Evolutionary conservation across 2,329 filamentous ascomycete genomes (phyloP).

Genomic region (Dothiorella sarmentorum): DNA sequence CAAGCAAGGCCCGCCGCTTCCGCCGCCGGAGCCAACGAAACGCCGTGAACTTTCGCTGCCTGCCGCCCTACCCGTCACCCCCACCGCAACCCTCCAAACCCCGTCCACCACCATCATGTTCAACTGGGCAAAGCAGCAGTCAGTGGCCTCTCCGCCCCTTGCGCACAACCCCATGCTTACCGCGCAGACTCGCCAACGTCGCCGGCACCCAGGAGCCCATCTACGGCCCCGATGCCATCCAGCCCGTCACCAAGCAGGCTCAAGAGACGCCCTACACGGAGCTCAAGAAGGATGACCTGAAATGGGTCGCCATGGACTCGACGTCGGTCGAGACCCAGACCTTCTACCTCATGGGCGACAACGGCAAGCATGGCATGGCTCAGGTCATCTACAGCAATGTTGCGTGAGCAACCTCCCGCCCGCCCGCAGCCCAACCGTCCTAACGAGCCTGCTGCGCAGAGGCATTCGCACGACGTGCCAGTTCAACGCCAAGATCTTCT

Average conservation of each 20-base stretch:
- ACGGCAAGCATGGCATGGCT: conserved; percentile 70
- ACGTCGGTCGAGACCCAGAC: conserved; percentile 93
- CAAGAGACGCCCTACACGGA: conserved; percentile 77
- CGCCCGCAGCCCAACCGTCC: neutral
- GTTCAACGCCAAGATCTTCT: conserved; percentile 93
- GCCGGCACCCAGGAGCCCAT: conserved; percentile 95
- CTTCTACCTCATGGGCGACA: conserved; percentile 84
- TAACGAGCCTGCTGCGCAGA: conserved; percentile 47
- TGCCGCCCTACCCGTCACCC: conserved; percentile 2
- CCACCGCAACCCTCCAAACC: conserved; percentile 3
- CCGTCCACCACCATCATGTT: conserved; percentile 56
- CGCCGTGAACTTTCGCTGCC: conserved; percentile 9
- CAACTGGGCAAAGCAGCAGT: conserved; percentile 94
- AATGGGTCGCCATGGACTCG: conserved; percentile 76
- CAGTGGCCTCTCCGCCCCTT: conserved; percentile 41
- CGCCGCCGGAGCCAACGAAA: neutral
- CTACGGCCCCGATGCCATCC: conserved; percentile 86
- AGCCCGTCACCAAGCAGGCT: conserved; percentile 77
- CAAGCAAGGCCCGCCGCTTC: neutral
- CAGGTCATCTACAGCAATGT: conserved; percentile 99
- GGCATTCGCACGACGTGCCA: conserved; percentile 87
- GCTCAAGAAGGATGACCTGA: conserved; percentile 70
- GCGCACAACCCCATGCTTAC: conserved; percentile 23
- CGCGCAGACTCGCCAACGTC: conserved; percentile 62
- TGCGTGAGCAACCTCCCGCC: conserved; percentile 58